Evolutionary conservation across 305 asterid genomes (phyloP).

Genomic region (Fraxinus sp.): DNA sequence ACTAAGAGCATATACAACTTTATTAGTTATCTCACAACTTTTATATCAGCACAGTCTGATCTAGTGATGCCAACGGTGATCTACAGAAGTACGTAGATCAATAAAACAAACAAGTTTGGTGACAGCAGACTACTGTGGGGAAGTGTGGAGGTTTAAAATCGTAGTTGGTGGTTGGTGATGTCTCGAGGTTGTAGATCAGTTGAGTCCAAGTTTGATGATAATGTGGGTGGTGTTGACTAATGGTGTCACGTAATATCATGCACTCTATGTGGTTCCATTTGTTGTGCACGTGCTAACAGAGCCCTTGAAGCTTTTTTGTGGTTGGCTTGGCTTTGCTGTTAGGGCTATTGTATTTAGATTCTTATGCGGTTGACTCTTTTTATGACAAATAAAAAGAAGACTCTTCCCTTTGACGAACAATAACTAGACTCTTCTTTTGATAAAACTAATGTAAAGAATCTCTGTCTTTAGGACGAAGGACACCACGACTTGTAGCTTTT

Average conservation of each 20-base stretch:
- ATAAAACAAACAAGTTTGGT: background rate
- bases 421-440: background rate
- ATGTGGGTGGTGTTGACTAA: background rate
- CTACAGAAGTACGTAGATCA: background rate
- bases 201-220: background rate
- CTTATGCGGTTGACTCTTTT: background rate
- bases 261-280: background rate
- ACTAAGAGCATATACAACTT: slow-evolving; percentile 1
- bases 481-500: background rate
- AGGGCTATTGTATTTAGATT: background rate
- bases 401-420: background rate
- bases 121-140: background rate
- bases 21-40: background rate
- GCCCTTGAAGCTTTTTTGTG: background rate
- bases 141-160: background rate
- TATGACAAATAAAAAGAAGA: background rate
- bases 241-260: background rate
- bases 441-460: background rate
- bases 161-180: background rate
- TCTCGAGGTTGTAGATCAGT: background rate
- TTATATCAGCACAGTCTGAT: background rate
- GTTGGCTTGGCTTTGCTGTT: background rate
- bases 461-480: background rate
- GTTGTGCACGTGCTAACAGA: background rate
- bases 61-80: background rate